phyloP scores from a whole-genome alignment of 2,329 filamentous ascomycete genomes.

The Epichloe sylvatica region DNA sequence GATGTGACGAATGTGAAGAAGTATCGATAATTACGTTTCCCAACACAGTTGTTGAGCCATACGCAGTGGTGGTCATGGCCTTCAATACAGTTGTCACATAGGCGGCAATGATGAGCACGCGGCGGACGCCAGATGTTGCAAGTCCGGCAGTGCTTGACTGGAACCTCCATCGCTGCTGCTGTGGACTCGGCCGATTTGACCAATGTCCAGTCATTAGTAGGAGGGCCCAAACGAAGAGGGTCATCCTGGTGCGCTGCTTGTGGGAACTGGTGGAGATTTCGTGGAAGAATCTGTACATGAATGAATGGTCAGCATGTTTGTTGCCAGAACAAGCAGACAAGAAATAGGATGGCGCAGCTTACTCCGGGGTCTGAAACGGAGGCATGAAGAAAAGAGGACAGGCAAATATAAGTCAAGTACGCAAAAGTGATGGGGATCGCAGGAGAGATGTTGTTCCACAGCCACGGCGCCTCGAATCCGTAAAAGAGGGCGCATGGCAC shows the following conservation, averaged over 20 bases:
- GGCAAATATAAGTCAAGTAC: slow-evolving; percentile 79
- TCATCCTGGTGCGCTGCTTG: slow-evolving; percentile 61
- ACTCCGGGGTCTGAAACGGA: slow-evolving; percentile 87
- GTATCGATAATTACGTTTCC: slow-evolving; percentile 92
- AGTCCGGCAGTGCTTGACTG: slow-evolving; percentile 94
- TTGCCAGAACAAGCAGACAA: neutral
- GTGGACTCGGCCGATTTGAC: slow-evolving; percentile 64
- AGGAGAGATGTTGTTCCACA: slow-evolving; percentile 77
- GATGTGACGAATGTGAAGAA: slow-evolving; percentile 86
- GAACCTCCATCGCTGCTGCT: slow-evolving; percentile 89
- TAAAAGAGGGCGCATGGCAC: slow-evolving; percentile 75
- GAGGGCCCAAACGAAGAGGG: slow-evolving; percentile 65
- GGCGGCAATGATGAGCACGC: slow-evolving; percentile 85
- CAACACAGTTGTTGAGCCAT: slow-evolving; percentile 97
- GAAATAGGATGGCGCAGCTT: slow-evolving; percentile 26
- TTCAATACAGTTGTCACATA: slow-evolving; percentile 95
- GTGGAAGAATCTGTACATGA: slow-evolving; percentile 60
- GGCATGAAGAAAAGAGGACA: slow-evolving; percentile 89
- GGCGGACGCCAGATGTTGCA: slow-evolving; percentile 96
- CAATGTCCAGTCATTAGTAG: slow-evolving; percentile 87
- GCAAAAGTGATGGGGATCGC: slow-evolving; percentile 81
- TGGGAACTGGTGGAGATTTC: slow-evolving; percentile 85
- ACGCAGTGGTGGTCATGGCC: slow-evolving; percentile 97
- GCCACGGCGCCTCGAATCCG: slow-evolving; percentile 66
- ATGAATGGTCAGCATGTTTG: neutral